Conservation (phyloP, 495 filamentous ascomycete species). For the Pyrenula massariospora region DNA sequence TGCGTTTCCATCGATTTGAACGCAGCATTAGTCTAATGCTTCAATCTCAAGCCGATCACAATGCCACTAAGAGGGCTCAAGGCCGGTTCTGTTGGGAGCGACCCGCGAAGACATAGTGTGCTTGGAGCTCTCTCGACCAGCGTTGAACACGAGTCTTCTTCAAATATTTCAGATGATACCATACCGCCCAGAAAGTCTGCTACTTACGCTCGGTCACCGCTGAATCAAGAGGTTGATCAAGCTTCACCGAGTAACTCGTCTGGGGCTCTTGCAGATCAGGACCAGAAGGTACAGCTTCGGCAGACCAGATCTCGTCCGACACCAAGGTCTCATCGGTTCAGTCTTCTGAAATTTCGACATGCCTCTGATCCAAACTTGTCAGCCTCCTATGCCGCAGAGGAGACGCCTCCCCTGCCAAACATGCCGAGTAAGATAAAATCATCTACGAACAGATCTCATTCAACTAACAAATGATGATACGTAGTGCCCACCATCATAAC, state of each 20-base stretch:
- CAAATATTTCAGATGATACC: neutral
- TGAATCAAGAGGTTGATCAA: slow-evolving; percentile 20
- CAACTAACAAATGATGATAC: slow-evolving; percentile 1
- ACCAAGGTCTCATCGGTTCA: slow-evolving; percentile 60
- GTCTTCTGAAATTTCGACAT: slow-evolving; percentile 82
- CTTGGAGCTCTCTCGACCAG: neutral
- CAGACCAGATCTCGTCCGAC: slow-evolving; percentile 17
- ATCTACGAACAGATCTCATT: neutral
- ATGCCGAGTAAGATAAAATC: slow-evolving; percentile 51
- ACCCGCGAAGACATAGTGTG: neutral
- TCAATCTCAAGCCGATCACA: neutral
- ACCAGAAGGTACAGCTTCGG: slow-evolving; percentile 2
- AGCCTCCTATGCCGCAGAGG: slow-evolving; percentile 53
- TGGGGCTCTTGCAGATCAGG: neutral
- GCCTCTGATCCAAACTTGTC: slow-evolving; percentile 89
- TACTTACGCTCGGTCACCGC: slow-evolving; percentile 5
- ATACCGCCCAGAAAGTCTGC: neutral
- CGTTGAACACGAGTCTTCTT: neutral
- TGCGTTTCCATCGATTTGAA: neutral
- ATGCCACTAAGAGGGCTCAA: neutral
- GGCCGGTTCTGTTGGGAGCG: neutral
- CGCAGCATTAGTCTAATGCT: neutral
- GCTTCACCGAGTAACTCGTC: neutral
- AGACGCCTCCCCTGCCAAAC: slow-evolving; percentile 63
- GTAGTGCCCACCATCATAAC: slow-evolving; percentile 84